Evolutionary conservation across 2,329 filamentous ascomycete genomes (phyloP).

Genomic region (Elsinoe necatrix): DNA sequence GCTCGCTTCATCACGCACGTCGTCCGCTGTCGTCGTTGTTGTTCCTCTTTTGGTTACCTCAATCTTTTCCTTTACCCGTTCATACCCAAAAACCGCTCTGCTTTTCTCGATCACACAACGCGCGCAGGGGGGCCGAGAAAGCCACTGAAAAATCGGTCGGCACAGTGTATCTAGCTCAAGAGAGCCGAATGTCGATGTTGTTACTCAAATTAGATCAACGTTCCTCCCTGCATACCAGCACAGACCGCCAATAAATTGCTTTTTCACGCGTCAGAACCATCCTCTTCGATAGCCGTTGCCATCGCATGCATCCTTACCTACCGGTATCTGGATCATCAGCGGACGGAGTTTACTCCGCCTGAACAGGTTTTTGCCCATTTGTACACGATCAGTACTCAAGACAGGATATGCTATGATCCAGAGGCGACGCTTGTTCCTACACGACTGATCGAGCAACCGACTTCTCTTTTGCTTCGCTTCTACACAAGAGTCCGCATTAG

Average conservation of each 20-base stretch:
- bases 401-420: too few relatives aligned
- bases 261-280: background rate
- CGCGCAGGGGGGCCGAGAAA: background rate
- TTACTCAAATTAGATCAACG: background rate
- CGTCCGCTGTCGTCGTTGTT: background rate
- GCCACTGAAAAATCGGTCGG: conserved; percentile 1
- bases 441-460: too few relatives aligned
- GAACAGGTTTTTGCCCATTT: background rate
- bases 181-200: background rate
- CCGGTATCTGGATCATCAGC: background rate
- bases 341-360: background rate
- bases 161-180: conserved; percentile 6
- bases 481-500: too few relatives aligned
- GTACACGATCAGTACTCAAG: background rate
- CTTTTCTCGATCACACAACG: background rate
- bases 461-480: too few relatives aligned
- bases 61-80: background rate
- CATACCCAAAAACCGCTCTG: conserved; percentile 11
- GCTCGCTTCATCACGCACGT: background rate
- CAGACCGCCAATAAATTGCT: background rate
- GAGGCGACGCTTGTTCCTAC: too few relatives aligned
- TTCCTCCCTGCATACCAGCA: background rate
- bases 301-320: background rate
- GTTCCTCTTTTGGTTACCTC: background rate
- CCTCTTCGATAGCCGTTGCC: background rate